Base-by-base conservation (phyloP, 441 rosid genomes). In the Eruca vesicaria region DNA sequence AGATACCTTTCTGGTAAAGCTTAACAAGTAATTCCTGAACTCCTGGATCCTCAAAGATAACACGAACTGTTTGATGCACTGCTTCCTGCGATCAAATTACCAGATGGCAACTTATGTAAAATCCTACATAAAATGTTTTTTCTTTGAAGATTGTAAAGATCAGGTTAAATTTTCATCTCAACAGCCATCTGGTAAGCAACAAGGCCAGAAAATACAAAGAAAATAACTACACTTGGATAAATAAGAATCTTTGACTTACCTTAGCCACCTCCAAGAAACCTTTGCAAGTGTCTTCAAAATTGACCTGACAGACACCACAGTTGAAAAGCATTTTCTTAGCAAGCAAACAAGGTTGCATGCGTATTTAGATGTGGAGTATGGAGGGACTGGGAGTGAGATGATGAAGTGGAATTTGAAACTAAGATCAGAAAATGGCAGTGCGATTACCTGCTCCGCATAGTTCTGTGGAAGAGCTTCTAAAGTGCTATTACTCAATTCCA, bases 211-310 rank as follows among this genome's bases (percentile, higher is more conserved):
- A 38, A 61, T 38, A 21, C 33, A 66, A 20, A 65, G 12, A 31
- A 45, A 18, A 70, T 10, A 71, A 45, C 45, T 52, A 36, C 16
- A 66, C 52, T 50, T 2, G 1, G 63, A 58, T 67, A 26, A 68
- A 61, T 3, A n/a, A n/a, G 23, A 48, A 67, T 58, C 38, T 66
- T 66, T 38, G 31, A 68, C 66, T 3, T 41, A 96, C 99, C 98
- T 94, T 96, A 32, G 97, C 95, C 81, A 96, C 98, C 84, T 96
- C 98, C 50, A 90, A 85, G 82, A 96, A 96, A 68, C 99, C 98
- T 90, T 94, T 96, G 92, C 98, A 96, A 16, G 98, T 88, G 86
- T 96, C 99, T 87, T 96, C 99, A 87, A 96, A 96, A 76, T 91
- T 96, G 58, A 96, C 95, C 98, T 94, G 86, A 63, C 59, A 60